Percentiles rank a stretch among this genome's conserved stretches.
Conservation (phyloP, 83 land plant genomes). For the Picea mariana region DNA sequence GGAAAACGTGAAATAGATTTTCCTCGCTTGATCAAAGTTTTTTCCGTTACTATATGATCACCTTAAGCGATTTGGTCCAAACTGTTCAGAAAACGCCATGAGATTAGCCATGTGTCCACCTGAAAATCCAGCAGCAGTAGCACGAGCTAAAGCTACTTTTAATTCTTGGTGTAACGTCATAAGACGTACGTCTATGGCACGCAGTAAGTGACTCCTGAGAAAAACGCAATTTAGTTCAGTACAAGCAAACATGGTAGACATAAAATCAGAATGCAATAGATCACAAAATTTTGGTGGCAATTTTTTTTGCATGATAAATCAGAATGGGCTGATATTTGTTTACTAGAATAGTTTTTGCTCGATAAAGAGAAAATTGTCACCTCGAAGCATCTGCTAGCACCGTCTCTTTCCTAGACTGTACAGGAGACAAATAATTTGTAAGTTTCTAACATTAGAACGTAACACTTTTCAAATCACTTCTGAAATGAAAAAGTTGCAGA, state of each 20-base stretch:
- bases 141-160: conserved; percentile 50
- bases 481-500: background rate
- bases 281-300: no score
- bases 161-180: conserved; percentile 60
- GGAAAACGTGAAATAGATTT: background rate
- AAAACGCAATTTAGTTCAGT: background rate
- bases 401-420: conserved; percentile 4
- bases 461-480: background rate
- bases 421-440: background rate
- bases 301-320: no score
- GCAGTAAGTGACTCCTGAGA: conserved; percentile 69
- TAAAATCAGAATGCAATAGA: no score
- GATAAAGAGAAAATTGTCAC: background rate
- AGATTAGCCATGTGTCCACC: conserved; percentile 50
- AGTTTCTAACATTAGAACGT: background rate
- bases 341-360: background rate
- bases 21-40: background rate
- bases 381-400: conserved; percentile 6
- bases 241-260: no score
- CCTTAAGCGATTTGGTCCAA: conserved; percentile 68
- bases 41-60: conserved; percentile 25
- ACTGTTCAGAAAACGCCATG: conserved; percentile 61
- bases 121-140: conserved; percentile 68
- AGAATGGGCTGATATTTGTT: no score
- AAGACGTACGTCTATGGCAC: conserved; percentile 76